Base-by-base conservation (phyloP, 768 basidiomycete species). In the Austroboletus festivus region DNA sequence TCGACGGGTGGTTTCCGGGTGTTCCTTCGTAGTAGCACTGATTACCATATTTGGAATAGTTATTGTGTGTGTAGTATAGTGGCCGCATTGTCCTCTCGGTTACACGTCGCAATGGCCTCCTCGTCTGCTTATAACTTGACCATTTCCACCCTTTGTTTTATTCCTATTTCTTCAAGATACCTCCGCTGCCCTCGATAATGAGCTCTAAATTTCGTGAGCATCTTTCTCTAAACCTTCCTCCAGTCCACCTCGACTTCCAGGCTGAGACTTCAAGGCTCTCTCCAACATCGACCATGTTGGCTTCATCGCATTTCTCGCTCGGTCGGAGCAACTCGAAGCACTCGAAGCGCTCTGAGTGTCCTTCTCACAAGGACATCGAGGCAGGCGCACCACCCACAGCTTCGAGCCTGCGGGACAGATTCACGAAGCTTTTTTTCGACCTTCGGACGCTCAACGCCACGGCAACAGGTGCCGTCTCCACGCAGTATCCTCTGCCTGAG, bases 211-310 rank as follows among this genome's bases (percentile, higher is more conserved):
- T 68, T 47, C 61, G 59, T 33, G 66, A 68, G 44, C 63, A 68
- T 35, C 55, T 68, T 16, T 65, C 63, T 19, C 34, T 69, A 15
- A 30, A 50, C 24, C 31, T 38, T 34, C 51, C 57, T 18, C 42
- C 50, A 23, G 40, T 47, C 11, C 34, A 51, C 45, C 26, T 26
- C n/a, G 39, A 57, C 44, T 10, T 48, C 13, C 61, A 60, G 3
- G 31, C 68, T 42, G 68, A 69, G 47, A 48, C 50, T 3, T 76
- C 75, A 38, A 73, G 62, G 40, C 75, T 76, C 59, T 76, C 75
- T 18, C 71, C 75, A 31, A 70, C 71, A n/a, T 73, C 74, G 10
- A 69, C 71, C 12, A 61, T 66, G 42, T 47, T 55, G 3, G 48
- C 59, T 7, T 64, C 63, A n/a, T 59, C 61, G 13, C 63, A 59